These are phyloP conservation scores for Bothriochloa decipiens DNA, from an alignment of 176 grass and related monocot species.

Conservation along the genomic window DNA sequence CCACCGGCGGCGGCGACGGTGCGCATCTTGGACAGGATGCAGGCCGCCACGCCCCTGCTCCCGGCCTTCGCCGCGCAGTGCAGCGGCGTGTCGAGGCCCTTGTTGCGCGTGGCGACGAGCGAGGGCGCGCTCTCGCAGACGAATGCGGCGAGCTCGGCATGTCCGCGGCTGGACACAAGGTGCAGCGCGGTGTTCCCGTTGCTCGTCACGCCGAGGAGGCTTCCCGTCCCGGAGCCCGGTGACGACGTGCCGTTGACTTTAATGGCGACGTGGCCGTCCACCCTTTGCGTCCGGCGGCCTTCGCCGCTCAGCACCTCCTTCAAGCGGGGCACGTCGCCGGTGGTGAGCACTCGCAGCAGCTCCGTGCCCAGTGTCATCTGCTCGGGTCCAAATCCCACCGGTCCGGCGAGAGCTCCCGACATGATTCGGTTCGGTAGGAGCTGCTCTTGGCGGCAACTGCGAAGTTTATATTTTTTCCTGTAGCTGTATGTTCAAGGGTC, in stretches of 20 bases:
- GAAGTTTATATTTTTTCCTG: too few relatives aligned
- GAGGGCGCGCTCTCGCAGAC: background rate
- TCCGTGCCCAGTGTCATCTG: background rate
- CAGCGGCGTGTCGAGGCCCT: slow-evolving; percentile 49
- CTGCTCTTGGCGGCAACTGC: background rate
- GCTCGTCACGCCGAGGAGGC: slow-evolving; percentile 8
- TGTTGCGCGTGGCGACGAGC: slow-evolving; percentile 28
- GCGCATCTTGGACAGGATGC: background rate
- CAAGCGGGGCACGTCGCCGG: background rate
- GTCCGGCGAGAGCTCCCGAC: background rate
- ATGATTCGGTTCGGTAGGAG: background rate
- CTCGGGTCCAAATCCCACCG: background rate
- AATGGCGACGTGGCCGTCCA: background rate
- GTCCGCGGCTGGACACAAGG: slow-evolving; percentile 45
- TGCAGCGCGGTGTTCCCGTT: slow-evolving; percentile 44
- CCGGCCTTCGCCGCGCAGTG: slow-evolving; percentile 37
- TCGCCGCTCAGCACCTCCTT: background rate
- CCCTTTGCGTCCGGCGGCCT: background rate
- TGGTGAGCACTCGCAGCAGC: background rate
- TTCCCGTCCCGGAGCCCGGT: background rate
- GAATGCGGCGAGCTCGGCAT: background rate
- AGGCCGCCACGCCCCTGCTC: background rate
- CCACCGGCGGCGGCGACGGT: background rate
- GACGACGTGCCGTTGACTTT: background rate
- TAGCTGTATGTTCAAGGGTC: background rate